Evolutionary conservation across 306 rosid species (phyloP).

Genomic region (Comarum palustre): DNA sequence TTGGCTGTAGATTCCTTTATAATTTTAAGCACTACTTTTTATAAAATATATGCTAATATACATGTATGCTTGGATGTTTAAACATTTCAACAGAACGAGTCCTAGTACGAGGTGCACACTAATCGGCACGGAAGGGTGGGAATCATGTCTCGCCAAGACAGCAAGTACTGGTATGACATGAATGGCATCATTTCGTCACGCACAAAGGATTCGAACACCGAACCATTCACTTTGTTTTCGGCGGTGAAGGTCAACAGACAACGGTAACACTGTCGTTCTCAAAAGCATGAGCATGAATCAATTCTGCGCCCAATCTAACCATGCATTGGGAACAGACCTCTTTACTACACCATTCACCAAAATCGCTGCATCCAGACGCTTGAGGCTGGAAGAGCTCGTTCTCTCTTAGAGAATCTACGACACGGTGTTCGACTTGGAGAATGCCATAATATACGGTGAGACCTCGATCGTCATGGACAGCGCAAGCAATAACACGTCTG

Average conservation of each 20-base stretch:
- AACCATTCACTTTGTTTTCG: neutral
- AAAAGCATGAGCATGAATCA: neutral
- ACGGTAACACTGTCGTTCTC: neutral
- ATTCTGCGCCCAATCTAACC: neutral
- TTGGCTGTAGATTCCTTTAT: too few relatives aligned
- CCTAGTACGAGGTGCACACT: neutral
- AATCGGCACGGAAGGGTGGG: neutral
- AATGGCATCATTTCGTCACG: too few relatives aligned
- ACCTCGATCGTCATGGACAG: neutral
- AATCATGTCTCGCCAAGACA: neutral
- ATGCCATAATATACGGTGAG: neutral
- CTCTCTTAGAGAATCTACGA: neutral
- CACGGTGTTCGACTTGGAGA: fast-evolving
- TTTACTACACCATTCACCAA: neutral
- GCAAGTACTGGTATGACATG: too few relatives aligned
- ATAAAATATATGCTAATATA: too few relatives aligned
- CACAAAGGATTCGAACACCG: neutral
- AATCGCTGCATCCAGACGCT: neutral
- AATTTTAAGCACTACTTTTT: too few relatives aligned
- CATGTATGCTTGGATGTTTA: too few relatives aligned
- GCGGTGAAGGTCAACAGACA: neutral
- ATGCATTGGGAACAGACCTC: neutral
- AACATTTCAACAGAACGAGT: too few relatives aligned
- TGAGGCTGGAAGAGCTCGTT: neutral
- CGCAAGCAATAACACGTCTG: neutral